Evolutionary conservation across 495 filamentous ascomycete species (phyloP), one percentile per base, ranked within the genome.

Genomic region (Xylaria nigripes): DNA sequence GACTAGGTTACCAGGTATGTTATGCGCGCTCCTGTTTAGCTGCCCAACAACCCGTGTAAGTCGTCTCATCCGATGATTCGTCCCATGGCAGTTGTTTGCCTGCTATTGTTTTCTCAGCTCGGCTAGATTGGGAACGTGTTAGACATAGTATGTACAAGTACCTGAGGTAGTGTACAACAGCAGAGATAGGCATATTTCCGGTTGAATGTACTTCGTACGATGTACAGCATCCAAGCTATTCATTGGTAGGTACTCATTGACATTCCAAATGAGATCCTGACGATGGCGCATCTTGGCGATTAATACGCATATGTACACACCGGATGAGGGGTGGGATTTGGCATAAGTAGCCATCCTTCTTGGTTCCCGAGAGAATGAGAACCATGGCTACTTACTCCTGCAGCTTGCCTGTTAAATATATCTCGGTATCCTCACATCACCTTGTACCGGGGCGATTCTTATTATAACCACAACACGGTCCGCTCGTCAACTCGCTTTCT

Each of bases 271-370:
- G 36, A 8, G 58, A 64, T 64, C 57, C 40, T 55, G 47, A 56
- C 50, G 56, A 56, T 43, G 54, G 45, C 50, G 7, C 51, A 55
- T 53, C 48, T 48, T 55, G 50, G 48, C 54, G 55, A 61, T 64
- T 58, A 66, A 66, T 64, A 61, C 61, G 60, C 47, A 23, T 18
- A 21, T 30, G 29, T 38, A 38, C 51, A 23, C 44, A 47, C 51
- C 51, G 51, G 43, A 8, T 46, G 51, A 45, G 27, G 15, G 44
- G 18, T 34, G 50, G 40, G 42, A 6, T 10, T 15, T 29, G 36
- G 36, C 36, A 40, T 40, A 12, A 40, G 36, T 29, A 16, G 44
- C 44, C 30, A 16, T 22, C 34, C 53, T 29, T 48, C 58, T 51
- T 13, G 6, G 54, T 50, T 57, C 50, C 55, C 56, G 59, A 51